phyloP scores from a whole-genome alignment of 208 protist genomes.

The Phytomonas serpens region DNA sequence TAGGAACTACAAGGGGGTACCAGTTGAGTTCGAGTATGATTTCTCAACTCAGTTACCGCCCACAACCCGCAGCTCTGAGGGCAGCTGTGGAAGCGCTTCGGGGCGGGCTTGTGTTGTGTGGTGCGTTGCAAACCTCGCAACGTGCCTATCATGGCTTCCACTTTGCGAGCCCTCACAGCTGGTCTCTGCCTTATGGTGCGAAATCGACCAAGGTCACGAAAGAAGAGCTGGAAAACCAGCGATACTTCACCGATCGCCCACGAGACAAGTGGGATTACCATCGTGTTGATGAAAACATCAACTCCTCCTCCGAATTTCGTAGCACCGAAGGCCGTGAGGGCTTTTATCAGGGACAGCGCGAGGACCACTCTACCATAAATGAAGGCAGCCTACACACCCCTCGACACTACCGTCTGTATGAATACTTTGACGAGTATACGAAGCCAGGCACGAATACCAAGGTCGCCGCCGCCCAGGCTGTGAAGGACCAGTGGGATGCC shows the following conservation, averaged over 20 bases:
- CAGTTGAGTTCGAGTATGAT: background rate
- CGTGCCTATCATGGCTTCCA: constrained; percentile 65
- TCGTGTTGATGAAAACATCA: constrained; percentile 86
- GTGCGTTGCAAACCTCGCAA: background rate
- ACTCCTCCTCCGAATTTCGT: constrained; percentile 72
- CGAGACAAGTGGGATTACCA: constrained; percentile 83
- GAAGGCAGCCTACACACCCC: constrained; percentile 73
- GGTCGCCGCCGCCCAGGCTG: constrained; percentile 57
- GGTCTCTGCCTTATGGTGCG: constrained; percentile 57
- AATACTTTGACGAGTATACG: constrained; percentile 89
- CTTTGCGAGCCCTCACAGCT: constrained; percentile 71
- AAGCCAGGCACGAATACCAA: constrained; percentile 75
- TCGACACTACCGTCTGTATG: constrained; percentile 74
- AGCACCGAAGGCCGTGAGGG: constrained; percentile 45
- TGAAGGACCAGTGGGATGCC: constrained; percentile 86
- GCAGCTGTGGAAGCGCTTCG: background rate
- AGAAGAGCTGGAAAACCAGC: constrained; percentile 58
- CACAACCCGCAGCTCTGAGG: background rate
- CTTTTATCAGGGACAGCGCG: constrained; percentile 68
- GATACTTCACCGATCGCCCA: constrained; percentile 57
- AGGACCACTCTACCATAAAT: constrained; percentile 64
- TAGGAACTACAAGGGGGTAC: background rate
- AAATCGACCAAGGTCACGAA: constrained; percentile 46
- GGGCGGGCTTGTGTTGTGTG: background rate
- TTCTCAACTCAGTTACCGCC: background rate